Evolutionary conservation across 163 green algal species (phyloP), one percentile per base, ranked within the genome.

Genomic region (Volvox carteri): DNA sequence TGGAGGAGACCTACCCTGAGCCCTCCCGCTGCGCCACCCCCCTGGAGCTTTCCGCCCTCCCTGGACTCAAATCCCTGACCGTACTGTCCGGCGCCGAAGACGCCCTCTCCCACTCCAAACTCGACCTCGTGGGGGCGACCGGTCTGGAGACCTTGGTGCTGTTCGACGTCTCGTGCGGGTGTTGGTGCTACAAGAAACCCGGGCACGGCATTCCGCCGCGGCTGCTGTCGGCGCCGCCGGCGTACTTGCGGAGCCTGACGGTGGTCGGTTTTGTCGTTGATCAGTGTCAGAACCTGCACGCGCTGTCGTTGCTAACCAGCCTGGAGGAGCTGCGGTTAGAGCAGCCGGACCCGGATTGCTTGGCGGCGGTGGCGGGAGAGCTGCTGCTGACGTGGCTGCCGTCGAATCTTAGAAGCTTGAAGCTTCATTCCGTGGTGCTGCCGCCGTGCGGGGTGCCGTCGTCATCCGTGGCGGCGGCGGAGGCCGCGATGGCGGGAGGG

Each of bases 1-100:
- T 89, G 54, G 84, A 89, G 70, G 84, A 89, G 84, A 89, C 84
- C 3, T 89, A 89, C 54, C 70, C 84, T 4, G 84, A 89, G 72
- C 84, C 84, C 3, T 33, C 84, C 37, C 52, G 70, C n/a, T 41
- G 41, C 9, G 8, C 72, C 54, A 48, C 54, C 35, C 84, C 84
- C 12, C 52, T 89, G 72, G 84, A 89, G 39, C 72, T 89, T 12
- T 89, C 84, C 0, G 41, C 21, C 2, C 72, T 89, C 39, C 84
- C 84, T 2, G 84, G 84, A 12, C 72, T 89, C 72, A 84, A 84
- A 37, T 67, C 54, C 25, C 72, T 89, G 12, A 84, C 72, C 28
- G 72, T 89, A 11, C 84, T 89, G 4, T 76, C 35, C 5, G 84
- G 84, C 42, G 84, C 84, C 4, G 84, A 89, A 54, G 84, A 89